These are phyloP conservation scores for Phylloporus arenicola DNA, from an alignment of 768 basidiomycete species.

Conservation along the genomic window DNA sequence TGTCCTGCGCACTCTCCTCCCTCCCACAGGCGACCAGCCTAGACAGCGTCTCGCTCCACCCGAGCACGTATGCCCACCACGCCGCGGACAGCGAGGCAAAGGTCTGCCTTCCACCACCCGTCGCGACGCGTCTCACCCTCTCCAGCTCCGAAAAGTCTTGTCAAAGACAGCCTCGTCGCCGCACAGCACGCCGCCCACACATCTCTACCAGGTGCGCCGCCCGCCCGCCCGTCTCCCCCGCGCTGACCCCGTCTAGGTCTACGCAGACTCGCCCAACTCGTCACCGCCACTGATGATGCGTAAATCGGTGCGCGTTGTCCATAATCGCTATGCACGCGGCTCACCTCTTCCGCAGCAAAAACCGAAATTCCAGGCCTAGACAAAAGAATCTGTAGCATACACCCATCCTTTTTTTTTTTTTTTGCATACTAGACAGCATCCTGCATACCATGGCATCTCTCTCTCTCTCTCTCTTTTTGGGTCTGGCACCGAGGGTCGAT, in stretches of 20 bases:
- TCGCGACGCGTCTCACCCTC: constrained; percentile 6
- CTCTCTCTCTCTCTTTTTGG: background rate
- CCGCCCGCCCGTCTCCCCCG: background rate
- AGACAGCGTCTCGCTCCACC: constrained; percentile 60
- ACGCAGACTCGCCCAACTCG: constrained; percentile 34
- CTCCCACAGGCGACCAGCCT: constrained; percentile 71
- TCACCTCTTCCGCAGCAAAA: constrained; percentile 20
- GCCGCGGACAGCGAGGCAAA: constrained; percentile 73
- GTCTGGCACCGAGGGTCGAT: background rate
- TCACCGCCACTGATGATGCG: constrained; percentile 55
- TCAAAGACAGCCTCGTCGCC: constrained; percentile 42
- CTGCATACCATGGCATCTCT: no score
- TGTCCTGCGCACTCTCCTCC: constrained; percentile 61
- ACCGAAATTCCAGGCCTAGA: constrained; percentile 33
- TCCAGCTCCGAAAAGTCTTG: constrained; percentile 58
- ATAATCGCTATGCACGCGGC: background rate
- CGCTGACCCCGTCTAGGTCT: constrained; percentile 27
- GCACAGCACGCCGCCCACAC: constrained; percentile 30
- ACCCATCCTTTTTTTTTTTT: constrained; percentile 5
- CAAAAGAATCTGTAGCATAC: constrained; percentile 25
- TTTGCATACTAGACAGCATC: constrained; percentile 1
- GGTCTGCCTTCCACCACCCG: constrained; percentile 34
- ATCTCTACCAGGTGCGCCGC: constrained; percentile 36
- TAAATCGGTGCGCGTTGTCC: constrained; percentile 33
- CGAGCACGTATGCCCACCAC: constrained; percentile 61